phyloP scores from a whole-genome alignment of 495 filamentous ascomycete species.

The Tuber indicum region DNA sequence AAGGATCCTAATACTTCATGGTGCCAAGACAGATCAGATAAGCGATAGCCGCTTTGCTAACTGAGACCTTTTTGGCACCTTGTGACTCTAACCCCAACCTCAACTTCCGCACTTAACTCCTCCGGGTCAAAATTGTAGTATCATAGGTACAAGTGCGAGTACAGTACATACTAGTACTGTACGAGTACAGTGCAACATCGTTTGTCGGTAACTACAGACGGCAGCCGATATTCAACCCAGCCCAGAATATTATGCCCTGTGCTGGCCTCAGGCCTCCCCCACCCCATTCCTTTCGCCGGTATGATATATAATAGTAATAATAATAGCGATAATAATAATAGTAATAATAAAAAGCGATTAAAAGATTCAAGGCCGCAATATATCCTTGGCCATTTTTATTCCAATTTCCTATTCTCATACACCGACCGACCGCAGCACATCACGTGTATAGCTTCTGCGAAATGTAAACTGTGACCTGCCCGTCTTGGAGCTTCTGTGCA shows the following conservation, averaged over 20 bases:
- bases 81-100: not conserved
- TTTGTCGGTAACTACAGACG: not conserved
- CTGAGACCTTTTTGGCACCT: not conserved
- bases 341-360: constrained; percentile 4
- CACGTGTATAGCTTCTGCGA: constrained; percentile 32
- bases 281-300: not conserved
- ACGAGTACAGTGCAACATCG: not conserved
- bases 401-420: constrained; percentile 29
- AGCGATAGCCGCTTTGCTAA: not conserved
- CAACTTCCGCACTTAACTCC: not conserved
- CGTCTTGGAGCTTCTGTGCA: constrained; percentile 26
- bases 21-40: constrained; percentile 3
- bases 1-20: not conserved
- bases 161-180: not conserved
- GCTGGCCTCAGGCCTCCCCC: not conserved
- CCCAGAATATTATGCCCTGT: not conserved
- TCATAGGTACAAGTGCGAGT: too few species aligned
- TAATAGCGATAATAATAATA: constrained; percentile 7
- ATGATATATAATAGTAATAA: not conserved
- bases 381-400: constrained; percentile 29
- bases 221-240: not conserved
- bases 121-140: not conserved
- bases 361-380: constrained; percentile 17
- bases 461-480: constrained; percentile 31
- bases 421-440: constrained; percentile 24